These are phyloP conservation scores for Drechmeria coniospora DNA, from an alignment of 2,329 filamentous ascomycete genomes.

Conservation along the genomic window DNA sequence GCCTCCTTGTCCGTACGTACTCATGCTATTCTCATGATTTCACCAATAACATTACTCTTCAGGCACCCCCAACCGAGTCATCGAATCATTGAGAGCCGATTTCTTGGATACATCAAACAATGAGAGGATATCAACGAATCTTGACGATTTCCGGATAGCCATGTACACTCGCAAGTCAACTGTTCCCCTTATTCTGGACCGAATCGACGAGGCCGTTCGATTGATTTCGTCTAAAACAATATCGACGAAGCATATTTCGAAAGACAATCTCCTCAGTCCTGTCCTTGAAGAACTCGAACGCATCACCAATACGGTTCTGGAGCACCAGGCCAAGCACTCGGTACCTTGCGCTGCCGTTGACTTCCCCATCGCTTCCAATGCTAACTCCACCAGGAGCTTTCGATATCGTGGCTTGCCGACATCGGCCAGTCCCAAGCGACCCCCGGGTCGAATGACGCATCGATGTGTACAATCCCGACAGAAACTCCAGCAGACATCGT, in stretches of 20 bases:
- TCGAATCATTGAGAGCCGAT: constrained; percentile 14
- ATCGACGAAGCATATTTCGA: constrained; percentile 8
- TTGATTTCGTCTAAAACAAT: constrained; percentile 12
- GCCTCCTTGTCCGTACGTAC: constrained; percentile 28
- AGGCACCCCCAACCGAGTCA: constrained; percentile 9
- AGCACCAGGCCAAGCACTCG: constrained; percentile 5
- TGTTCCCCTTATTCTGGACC: constrained; percentile 17
- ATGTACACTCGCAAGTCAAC: constrained; percentile 16
- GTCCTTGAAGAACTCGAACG: constrained; percentile 15
- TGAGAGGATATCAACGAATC: constrained; percentile 13
- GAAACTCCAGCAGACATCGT: constrained; percentile 30
- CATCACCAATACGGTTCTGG: constrained; percentile 18
- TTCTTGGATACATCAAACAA: constrained; percentile 15
- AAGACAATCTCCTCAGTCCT: constrained; percentile 5
- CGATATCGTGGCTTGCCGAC: constrained; percentile 27
- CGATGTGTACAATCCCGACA: constrained; percentile 7
- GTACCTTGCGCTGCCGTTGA: constrained; percentile 6
- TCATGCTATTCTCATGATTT: neutral
- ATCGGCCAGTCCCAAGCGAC: constrained; percentile 1
- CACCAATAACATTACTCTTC: too few species aligned
- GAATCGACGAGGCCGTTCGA: constrained; percentile 16
- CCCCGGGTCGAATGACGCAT: neutral
- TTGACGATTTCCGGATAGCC: constrained; percentile 10
- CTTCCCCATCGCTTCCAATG: too few species aligned
- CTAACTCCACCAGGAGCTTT: constrained; percentile 9